A percentile compares a stretch with the other conserved stretches of the same genome.
phyloP scores from a whole-genome alignment of 2,329 filamentous ascomycete species.

The Clonostachys sp. region DNA sequence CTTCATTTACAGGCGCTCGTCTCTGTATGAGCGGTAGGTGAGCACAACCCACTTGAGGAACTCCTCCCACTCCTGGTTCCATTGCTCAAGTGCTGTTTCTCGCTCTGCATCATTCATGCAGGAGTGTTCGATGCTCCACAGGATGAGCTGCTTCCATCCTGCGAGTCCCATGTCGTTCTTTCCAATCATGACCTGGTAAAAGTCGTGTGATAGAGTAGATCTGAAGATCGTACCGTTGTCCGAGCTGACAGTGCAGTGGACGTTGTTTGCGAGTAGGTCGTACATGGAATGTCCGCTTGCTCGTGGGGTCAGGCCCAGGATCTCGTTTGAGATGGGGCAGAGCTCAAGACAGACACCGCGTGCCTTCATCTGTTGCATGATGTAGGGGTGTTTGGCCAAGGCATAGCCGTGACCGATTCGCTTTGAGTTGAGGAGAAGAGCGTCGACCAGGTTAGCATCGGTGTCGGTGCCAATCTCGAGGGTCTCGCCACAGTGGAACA shows the following conservation, averaged over 20 bases:
- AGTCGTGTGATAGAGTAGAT: slow-evolving; percentile 69
- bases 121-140: slow-evolving; percentile 60
- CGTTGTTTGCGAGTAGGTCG: slow-evolving; percentile 62
- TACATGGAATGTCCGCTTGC: slow-evolving; percentile 65
- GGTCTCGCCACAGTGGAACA: slow-evolving; percentile 76
- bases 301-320: slow-evolving; percentile 63
- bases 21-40: slow-evolving; percentile 16
- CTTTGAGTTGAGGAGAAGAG: slow-evolving; percentile 59
- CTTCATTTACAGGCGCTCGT: too few species aligned
- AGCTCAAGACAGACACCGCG: slow-evolving; percentile 67
- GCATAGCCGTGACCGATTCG: slow-evolving; percentile 74
- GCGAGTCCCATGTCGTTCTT: slow-evolving; percentile 61
- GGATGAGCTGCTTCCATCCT: slow-evolving; percentile 65
- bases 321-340: slow-evolving; percentile 74
- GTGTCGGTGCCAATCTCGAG: slow-evolving; percentile 59
- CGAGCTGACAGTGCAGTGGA: slow-evolving; percentile 70
- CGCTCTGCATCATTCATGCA: slow-evolving; percentile 43
- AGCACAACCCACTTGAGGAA: slow-evolving; percentile 52
- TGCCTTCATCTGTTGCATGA: slow-evolving; percentile 62
- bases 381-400: slow-evolving; percentile 58
- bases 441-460: slow-evolving; percentile 66
- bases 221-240: slow-evolving; percentile 73
- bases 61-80: slow-evolving; percentile 50
- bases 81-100: slow-evolving; percentile 29
- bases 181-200: slow-evolving; percentile 72